phyloP scores from a whole-genome alignment of 805 yeast species.

The Candida montana region DNA sequence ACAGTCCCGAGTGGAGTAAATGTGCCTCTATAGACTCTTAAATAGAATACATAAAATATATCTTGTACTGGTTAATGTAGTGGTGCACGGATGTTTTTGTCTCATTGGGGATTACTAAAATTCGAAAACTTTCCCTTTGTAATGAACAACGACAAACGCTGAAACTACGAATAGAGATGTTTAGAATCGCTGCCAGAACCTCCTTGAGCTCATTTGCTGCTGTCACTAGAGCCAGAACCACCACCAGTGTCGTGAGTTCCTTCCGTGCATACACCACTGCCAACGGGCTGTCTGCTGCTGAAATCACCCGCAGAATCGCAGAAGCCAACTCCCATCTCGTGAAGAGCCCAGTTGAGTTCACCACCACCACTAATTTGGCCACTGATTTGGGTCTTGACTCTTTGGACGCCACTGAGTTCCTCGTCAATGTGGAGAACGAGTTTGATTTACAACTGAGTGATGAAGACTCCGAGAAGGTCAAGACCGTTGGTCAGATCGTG shows the following conservation, averaged over 20 bases:
- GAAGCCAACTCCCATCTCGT: conserved; percentile 68
- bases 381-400: conserved; percentile 84
- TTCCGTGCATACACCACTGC: too few relatives aligned
- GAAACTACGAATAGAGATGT: too few relatives aligned
- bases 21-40: not conserved
- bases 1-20: conserved; percentile 22
- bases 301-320: conserved; percentile 75
- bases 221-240: too few relatives aligned
- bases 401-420: conserved; percentile 89
- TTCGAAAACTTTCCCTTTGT: too few relatives aligned
- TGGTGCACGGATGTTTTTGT: too few relatives aligned
- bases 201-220: not conserved
- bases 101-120: too few relatives aligned
- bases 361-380: conserved; percentile 33
- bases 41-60: too few relatives aligned
- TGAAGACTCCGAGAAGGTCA: conserved; percentile 88
- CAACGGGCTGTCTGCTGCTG: conserved; percentile 66
- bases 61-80: too few relatives aligned
- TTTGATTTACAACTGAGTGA: conserved; percentile 82
- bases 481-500: conserved; percentile 89
- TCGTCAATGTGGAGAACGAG: conserved; percentile 94
- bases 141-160: too few relatives aligned
- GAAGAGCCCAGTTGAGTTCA: conserved; percentile 45
- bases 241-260: too few relatives aligned
- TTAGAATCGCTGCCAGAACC: too few relatives aligned